phyloP scores from a whole-genome alignment of 257 asterid genomes.

The Solanum ossicruentum region DNA sequence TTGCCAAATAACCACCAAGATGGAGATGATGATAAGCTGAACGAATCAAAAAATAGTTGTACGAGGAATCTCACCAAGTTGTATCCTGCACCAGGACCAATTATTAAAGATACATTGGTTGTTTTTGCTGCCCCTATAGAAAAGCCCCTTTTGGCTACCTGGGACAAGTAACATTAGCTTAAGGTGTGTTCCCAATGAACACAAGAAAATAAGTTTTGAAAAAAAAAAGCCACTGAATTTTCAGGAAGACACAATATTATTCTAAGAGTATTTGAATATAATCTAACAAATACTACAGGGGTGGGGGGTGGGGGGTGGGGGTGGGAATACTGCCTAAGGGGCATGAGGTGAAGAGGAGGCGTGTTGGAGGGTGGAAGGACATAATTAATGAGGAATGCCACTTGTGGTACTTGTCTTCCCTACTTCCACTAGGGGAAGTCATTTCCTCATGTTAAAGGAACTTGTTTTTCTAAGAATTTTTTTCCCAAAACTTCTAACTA shows the following conservation, averaged over 20 bases:
- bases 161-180: neutral
- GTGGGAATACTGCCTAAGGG: neutral
- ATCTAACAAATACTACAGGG: neutral
- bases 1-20: neutral
- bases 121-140: slow-evolving; percentile 61
- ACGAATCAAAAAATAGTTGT: neutral
- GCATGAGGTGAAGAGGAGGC: neutral
- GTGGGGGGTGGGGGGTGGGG: neutral
- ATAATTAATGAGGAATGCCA: neutral
- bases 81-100: slow-evolving; percentile 95
- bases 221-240: neutral
- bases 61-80: slow-evolving; percentile 48
- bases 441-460: neutral
- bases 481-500: neutral
- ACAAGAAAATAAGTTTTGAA: neutral
- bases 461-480: neutral
- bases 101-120: slow-evolving; percentile 36
- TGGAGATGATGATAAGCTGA: neutral
- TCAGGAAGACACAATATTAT: neutral
- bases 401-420: neutral
- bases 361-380: neutral
- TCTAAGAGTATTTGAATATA: neutral
- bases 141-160: slow-evolving; percentile 71
- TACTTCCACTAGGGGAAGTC: too few relatives aligned
- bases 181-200: neutral